Conservation (phyloP, 495 filamentous ascomycete species). For the Chaetomium fimeti region DNA sequence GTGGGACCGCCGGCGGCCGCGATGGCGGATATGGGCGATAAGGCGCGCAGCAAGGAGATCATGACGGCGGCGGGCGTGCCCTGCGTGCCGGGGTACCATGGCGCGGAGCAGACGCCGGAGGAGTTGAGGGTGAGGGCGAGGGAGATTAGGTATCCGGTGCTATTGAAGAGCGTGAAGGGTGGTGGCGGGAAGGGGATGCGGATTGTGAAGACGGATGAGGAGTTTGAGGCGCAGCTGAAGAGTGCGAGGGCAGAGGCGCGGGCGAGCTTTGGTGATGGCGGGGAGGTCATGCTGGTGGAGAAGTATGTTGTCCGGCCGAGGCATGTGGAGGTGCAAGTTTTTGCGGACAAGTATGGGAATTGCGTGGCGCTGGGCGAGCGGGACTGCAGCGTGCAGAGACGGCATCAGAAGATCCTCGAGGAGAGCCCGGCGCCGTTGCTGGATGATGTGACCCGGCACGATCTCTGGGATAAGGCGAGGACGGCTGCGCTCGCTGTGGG, state of each 20-base stretch:
- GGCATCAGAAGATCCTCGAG: constrained; percentile 97
- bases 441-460: constrained; percentile 71
- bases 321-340: constrained; percentile 97
- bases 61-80: constrained; percentile 92
- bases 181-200: constrained; percentile 99
- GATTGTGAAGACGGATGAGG: constrained; percentile 70
- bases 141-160: constrained; percentile 84
- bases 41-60: constrained; percentile 86
- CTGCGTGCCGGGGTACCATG: constrained; percentile 96
- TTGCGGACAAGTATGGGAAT: constrained; percentile 86
- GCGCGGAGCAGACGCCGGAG: constrained; percentile 71
- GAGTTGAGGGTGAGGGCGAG: constrained; percentile 71
- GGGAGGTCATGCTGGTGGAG: constrained; percentile 91
- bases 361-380: constrained; percentile 81
- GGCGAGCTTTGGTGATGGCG: constrained; percentile 84
- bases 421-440: constrained; percentile 92
- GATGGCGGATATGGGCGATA: constrained; percentile 97
- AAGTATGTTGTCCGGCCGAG: constrained; percentile 93
- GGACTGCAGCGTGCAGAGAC: constrained; percentile 81
- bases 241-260: constrained; percentile 87
- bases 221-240: constrained; percentile 76
- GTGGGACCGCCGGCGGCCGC: constrained; percentile 90
- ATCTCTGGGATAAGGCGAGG: constrained; percentile 91
- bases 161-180: constrained; percentile 95
- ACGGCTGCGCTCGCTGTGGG: constrained; percentile 87